Evolutionary conservation across 106 monocot species (phyloP), one percentile per base, ranked within the genome.

Genomic region (Acorus gramineus): DNA sequence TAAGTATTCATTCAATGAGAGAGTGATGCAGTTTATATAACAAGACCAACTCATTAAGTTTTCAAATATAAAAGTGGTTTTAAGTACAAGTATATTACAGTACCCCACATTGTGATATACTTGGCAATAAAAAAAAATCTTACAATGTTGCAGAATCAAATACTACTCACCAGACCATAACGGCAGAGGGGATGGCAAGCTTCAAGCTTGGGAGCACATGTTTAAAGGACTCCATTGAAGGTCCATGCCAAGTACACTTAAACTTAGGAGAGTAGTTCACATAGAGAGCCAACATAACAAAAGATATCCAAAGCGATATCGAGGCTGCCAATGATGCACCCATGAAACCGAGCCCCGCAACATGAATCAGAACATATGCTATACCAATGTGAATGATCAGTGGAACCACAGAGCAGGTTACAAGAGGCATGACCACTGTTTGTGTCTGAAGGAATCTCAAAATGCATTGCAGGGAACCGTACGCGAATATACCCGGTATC

Each of bases 371-470:
- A 3, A 84, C 3, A 53, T 84, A 89, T 2, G 89, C 74, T 4
- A 93, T n/a, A 6, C 66, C 76, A 57, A 81, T 66, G 52, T 93
- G 83, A n/a, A 81, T 11, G 11, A 77, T 11, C 7, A 89, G 58
- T 3, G 86, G 77, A 11, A 69, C 11, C 4, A 77, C 11, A 0
- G 93, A 89, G 63, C 86, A 93, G 3, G 75, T 46, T 3, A 89
- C 78, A 7, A 84, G 69, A 4, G 93, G 89, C 42, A 66, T 13
- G 43, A 89, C 70, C 44, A 76, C 79, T 4, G 78, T 76, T 46
- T 93, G 93, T 13, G 89, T 86, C 73, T 93, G 93, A 6, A 86
- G 79, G 64, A 89, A 93, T 57, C 93, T 76, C 74, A 86, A 7
- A 3, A 84, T 48, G 71, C 93, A 86, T 70, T 93, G 93, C 9